These are phyloP conservation scores for Plenodomus lindquistii DNA, from an alignment of 2,329 filamentous ascomycete genomes.

Conservation along the genomic window DNA sequence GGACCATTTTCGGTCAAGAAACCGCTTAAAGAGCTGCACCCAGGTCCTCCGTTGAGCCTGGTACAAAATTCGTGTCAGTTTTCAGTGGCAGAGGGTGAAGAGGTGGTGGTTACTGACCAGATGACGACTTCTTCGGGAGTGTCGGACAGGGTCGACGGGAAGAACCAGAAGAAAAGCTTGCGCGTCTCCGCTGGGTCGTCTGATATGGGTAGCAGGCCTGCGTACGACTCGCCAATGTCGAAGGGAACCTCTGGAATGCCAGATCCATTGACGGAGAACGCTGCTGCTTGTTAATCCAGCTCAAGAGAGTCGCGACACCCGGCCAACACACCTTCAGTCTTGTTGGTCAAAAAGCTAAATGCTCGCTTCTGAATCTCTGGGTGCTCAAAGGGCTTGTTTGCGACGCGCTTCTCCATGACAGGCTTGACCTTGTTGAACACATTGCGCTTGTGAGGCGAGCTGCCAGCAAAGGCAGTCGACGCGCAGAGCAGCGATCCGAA, in stretches of 20 bases:
- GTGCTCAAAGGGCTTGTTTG: conserved; percentile 34
- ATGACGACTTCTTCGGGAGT: conserved; percentile 64
- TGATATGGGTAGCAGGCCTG: conserved; percentile 64
- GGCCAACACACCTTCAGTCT: conserved; percentile 33
- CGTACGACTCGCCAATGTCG: conserved; percentile 68
- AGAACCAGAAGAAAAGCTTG: conserved; percentile 68
- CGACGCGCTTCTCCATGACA: conserved; percentile 31
- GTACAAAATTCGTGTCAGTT: conserved; percentile 11
- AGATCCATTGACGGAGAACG: conserved; percentile 66
- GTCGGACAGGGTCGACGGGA: conserved; percentile 58
- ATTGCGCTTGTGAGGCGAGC: conserved; percentile 29
- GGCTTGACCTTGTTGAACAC: conserved; percentile 31
- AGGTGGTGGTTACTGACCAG: conserved; percentile 42
- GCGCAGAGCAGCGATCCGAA: conserved; percentile 34
- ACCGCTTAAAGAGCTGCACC: conserved; percentile 63
- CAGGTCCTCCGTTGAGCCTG: conserved; percentile 46
- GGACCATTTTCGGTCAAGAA: conserved; percentile 79
- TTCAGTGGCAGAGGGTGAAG: not conserved
- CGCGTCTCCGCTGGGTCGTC: conserved; percentile 53
- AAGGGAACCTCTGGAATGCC: conserved; percentile 70
- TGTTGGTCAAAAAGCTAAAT: conserved; percentile 34
- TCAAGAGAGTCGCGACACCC: too few species aligned
- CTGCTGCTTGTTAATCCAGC: conserved; percentile 40
- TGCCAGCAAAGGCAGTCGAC: conserved; percentile 35
- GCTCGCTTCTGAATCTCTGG: conserved; percentile 41